phyloP scores from a whole-genome alignment of 163 green algal genomes.

The Coccomyxa subellipsoidea region DNA sequence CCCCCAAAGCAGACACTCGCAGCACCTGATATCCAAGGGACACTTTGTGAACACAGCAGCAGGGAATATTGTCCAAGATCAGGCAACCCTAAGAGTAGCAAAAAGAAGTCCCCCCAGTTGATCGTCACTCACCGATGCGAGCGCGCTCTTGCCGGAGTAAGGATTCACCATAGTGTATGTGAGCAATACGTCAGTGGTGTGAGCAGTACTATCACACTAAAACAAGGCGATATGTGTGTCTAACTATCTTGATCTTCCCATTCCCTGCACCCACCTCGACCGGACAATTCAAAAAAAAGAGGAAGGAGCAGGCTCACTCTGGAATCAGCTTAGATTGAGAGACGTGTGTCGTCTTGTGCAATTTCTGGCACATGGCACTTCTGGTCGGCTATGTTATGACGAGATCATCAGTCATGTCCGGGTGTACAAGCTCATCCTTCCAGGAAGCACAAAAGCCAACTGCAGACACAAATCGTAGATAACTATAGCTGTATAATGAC shows the following conservation, averaged over 20 bases:
- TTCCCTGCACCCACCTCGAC: not conserved
- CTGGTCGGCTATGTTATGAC: not conserved
- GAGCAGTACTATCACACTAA: not conserved
- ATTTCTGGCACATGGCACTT: too few species aligned
- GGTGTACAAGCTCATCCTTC: not conserved
- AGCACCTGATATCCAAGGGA: not conserved
- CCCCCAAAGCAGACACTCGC: slow-evolving; percentile 5
- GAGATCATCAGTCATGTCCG: not conserved
- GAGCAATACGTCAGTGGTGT: not conserved
- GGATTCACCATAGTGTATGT: slow-evolving; percentile 35
- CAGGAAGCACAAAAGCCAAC: not conserved
- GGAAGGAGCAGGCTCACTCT: too few species aligned
- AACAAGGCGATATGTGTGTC: not conserved
- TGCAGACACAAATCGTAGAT: too few species aligned
- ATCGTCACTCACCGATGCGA: slow-evolving; percentile 36
- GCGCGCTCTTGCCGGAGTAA: slow-evolving; percentile 41
- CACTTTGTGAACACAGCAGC: not conserved
- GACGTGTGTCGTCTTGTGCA: too few species aligned
- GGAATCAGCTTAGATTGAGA: too few species aligned
- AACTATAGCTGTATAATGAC: too few species aligned
- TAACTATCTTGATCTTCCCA: not conserved
- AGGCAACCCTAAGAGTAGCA: not conserved
- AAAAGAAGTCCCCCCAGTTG: not conserved
- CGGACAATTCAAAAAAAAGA: too few species aligned
- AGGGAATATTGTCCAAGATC: not conserved